A percentile compares a stretch with the other conserved stretches of the same genome.
Evolutionary conservation across 495 filamentous ascomycete genomes (phyloP).

Genomic region (Penicillium dipodomyicola): DNA sequence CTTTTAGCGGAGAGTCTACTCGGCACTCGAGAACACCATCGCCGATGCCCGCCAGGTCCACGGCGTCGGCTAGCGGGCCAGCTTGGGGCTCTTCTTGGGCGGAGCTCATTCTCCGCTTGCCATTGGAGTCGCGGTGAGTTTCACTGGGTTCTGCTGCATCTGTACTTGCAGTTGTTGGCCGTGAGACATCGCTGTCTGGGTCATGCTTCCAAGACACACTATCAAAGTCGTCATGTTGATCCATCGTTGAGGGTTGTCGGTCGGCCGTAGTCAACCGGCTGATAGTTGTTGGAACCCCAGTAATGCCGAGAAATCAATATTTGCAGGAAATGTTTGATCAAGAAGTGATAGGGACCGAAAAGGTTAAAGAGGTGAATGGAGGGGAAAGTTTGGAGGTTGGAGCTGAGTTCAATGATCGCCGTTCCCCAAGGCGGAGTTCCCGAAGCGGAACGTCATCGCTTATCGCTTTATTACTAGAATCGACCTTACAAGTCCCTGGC

Average conservation of each 20-base stretch:
- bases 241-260: conserved; percentile 39
- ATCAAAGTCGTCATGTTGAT: conserved; percentile 57
- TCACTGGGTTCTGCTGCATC: conserved; percentile 37
- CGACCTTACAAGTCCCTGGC: neutral
- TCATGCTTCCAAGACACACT: conserved; percentile 58
- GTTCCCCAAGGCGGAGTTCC: conserved; percentile 34
- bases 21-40: conserved; percentile 79
- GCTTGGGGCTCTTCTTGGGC: conserved; percentile 50
- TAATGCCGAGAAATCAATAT: conserved; percentile 5
- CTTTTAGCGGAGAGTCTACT: conserved; percentile 75
- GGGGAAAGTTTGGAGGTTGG: conserved; percentile 16
- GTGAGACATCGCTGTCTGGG: conserved; percentile 49
- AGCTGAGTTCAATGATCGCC: conserved; percentile 28
- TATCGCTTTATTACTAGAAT: conserved; percentile 15
- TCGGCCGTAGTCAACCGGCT: conserved; percentile 22
- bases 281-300: conserved; percentile 6
- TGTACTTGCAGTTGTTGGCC: conserved; percentile 47
- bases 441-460: conserved; percentile 28
- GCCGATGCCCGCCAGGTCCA: conserved; percentile 66
- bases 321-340: neutral
- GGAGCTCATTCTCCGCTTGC: conserved; percentile 53
- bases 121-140: conserved; percentile 44
- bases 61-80: conserved; percentile 53
- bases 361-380: conserved; percentile 13
- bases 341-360: conserved; percentile 12